phyloP scores from a whole-genome alignment of 2,329 filamentous ascomycete species.

The Ophiostoma sp. region DNA sequence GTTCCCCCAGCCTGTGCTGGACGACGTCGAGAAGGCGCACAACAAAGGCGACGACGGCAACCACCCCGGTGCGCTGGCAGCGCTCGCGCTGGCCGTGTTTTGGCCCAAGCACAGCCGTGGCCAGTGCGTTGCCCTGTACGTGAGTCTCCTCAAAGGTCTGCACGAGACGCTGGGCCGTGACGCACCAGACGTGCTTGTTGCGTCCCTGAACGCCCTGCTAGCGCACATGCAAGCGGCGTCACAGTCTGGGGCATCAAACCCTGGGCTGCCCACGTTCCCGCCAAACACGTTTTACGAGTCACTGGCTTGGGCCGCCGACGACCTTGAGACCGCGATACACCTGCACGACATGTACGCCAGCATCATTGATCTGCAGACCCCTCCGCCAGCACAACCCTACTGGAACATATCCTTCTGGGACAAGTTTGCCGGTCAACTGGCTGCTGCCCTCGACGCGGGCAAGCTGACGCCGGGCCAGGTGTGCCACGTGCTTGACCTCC shows the following conservation, averaged over 20 bases:
- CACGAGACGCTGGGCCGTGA: not conserved
- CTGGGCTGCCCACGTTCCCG: constrained; percentile 2
- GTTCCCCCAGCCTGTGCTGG: not conserved
- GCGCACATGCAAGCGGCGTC: not conserved
- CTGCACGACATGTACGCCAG: constrained; percentile 30
- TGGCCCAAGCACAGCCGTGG: constrained; percentile 15
- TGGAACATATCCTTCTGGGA: constrained; percentile 34
- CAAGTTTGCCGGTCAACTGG: constrained; percentile 28
- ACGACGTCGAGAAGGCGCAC: not conserved
- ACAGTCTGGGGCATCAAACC: not conserved
- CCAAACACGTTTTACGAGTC: constrained; percentile 32
- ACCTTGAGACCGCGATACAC: constrained; percentile 29
- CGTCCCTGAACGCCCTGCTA: constrained; percentile 24
- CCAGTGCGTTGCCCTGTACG: constrained; percentile 22
- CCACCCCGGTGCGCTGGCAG: constrained; percentile 32
- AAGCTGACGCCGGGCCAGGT: constrained; percentile 23
- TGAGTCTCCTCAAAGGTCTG: constrained; percentile 26
- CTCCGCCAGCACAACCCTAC: not conserved
- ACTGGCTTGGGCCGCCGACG: constrained; percentile 31
- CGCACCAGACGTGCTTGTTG: constrained; percentile 8
- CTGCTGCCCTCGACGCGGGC: constrained; percentile 18
- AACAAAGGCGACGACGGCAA: not conserved
- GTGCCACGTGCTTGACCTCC: constrained; percentile 24
- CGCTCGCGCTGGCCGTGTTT: constrained; percentile 34
- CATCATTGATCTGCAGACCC: not conserved